phyloP scores from a whole-genome alignment of 257 asterid species.

The Ligustrum vulgare region DNA sequence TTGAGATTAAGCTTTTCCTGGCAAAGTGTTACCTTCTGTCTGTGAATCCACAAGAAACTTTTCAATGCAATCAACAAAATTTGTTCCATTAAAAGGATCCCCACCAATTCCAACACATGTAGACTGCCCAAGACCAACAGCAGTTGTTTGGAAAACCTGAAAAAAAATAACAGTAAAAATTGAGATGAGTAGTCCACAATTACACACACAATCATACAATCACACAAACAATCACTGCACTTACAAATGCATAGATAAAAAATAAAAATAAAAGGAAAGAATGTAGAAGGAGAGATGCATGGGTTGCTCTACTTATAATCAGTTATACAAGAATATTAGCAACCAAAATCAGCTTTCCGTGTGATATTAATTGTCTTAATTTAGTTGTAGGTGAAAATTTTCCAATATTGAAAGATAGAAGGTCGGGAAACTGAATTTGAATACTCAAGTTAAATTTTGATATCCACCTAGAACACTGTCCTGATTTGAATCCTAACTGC shows the following conservation, averaged over 20 bases:
- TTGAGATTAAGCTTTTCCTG: background rate
- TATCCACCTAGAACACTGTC: background rate
- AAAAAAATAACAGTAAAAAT: constrained; percentile 21
- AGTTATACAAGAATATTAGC: constrained; percentile 13
- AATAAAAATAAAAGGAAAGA: constrained; percentile 18
- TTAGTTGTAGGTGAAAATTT: background rate
- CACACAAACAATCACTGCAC: too few species aligned
- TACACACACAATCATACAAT: background rate
- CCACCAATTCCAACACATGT: constrained; percentile 98
- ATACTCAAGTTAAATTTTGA: background rate
- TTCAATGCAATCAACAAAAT: constrained; percentile 89
- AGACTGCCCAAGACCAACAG: constrained; percentile 98
- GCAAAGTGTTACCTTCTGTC: constrained; percentile 75
- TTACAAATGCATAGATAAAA: too few species aligned
- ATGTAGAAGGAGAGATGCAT: background rate
- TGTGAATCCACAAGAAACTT: constrained; percentile 92
- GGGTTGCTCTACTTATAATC: background rate
- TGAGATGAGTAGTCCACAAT: constrained; percentile 11
- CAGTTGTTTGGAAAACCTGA: constrained; percentile 96
- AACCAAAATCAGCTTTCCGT: background rate
- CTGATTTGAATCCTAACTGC: background rate
- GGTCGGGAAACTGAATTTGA: background rate
- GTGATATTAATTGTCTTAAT: background rate
- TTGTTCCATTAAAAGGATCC: constrained; percentile 98
- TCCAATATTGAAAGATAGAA: background rate